Percentiles rank a stretch among this genome's conserved stretches.
These are phyloP conservation scores for Lablab purpureus DNA, from an alignment of 306 rosid species.

Conservation along the genomic window DNA sequence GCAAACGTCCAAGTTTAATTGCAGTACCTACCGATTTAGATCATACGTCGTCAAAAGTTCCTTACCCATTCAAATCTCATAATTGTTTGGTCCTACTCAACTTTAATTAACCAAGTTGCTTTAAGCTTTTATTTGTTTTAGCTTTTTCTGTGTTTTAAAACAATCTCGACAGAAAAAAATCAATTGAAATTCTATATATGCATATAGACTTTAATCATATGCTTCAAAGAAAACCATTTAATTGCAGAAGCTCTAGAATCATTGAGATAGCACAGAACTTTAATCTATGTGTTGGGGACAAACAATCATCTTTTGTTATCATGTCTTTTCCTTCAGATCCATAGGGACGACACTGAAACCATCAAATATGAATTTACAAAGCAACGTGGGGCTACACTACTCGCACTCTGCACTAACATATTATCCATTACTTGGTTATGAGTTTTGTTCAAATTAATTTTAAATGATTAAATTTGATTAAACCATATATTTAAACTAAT, in stretches of 20 bases:
- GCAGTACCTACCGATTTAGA: conserved; percentile 6
- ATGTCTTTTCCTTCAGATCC: conserved; percentile 52
- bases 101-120: conserved; percentile 47
- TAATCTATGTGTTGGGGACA: conserved; percentile 48
- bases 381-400: not conserved
- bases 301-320: conserved; percentile 45
- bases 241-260: conserved; percentile 29
- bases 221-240: not conserved
- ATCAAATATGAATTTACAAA: not conserved
- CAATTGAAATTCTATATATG: too few species aligned
- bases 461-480: not conserved
- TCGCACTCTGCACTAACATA: too few species aligned
- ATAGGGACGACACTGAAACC: conserved; percentile 53
- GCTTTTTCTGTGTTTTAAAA: not conserved
- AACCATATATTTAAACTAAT: not conserved
- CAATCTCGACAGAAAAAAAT: too few species aligned
- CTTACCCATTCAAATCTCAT: conserved; percentile 51
- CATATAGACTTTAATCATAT: too few species aligned
- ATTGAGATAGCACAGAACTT: conserved; percentile 38
- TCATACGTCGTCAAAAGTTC: conserved; percentile 44
- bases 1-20: conserved; percentile 25
- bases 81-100: conserved; percentile 43
- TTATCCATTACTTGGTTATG: not conserved
- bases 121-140: not conserved
- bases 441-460: not conserved